Evolutionary conservation across 495 filamentous ascomycete genomes (phyloP).

Genomic region (Halenospora varia): DNA sequence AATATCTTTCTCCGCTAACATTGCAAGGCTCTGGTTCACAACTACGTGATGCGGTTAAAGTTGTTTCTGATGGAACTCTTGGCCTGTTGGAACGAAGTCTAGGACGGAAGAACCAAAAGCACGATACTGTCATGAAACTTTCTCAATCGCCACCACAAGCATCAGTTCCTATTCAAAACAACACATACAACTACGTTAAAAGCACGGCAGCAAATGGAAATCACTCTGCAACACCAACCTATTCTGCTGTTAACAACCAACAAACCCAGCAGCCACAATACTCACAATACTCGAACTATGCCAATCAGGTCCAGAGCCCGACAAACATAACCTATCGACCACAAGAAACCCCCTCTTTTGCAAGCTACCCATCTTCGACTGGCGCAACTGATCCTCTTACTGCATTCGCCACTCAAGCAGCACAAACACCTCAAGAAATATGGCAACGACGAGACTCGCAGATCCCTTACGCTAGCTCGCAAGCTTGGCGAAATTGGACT

Average conservation of each 20-base stretch:
- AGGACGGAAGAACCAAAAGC: neutral
- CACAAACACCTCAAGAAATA: conserved; percentile 11
- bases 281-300: conserved; percentile 25
- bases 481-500: conserved; percentile 25
- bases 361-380: conserved; percentile 3
- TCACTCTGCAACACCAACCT: conserved; percentile 3
- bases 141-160: conserved; percentile 5
- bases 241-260: conserved; percentile 5
- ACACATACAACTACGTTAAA: conserved; percentile 1
- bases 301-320: conserved; percentile 5
- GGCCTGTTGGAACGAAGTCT: conserved; percentile 12
- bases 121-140: neutral
- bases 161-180: neutral
- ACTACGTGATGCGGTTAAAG: conserved; percentile 22
- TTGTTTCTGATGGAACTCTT: conserved; percentile 24
- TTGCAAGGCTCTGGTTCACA: conserved; percentile 20
- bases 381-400: conserved; percentile 20
- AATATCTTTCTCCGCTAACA: conserved; percentile 8
- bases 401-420: conserved; percentile 20
- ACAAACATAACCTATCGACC: conserved; percentile 16
- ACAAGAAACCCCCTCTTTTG: conserved; percentile 8
- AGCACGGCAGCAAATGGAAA: conserved; percentile 2
- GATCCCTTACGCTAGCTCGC: conserved; percentile 7
- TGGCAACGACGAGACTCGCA: neutral
- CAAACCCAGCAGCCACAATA: conserved; percentile 23